Evolutionary conservation across 306 rosid species (phyloP), one percentile per base, ranked within the genome.

Genomic region (Hylodesmum podocarpum): DNA sequence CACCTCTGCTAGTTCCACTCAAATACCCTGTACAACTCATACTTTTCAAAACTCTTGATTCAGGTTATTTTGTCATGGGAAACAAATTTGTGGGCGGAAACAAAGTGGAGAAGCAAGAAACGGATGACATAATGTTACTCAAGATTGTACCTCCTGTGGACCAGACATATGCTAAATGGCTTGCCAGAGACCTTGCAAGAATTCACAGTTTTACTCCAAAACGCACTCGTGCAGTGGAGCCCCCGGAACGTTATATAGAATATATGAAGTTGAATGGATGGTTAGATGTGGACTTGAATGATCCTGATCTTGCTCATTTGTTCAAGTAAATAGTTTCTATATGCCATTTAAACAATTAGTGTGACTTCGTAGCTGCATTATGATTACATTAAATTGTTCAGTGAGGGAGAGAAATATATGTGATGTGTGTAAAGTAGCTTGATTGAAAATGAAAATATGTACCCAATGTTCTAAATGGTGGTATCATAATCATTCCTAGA

Each of bases 81-180:
- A 91, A 91, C 89, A 82, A 66, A 57, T 79, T 85, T 43, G 69
- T 63, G 82, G 87, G 84, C 94, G 97, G 97, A 80, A 86, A 91
- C 87, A 82, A 73, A 58, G 68, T 80, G 8, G 93, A 28, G 28
- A 91, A 88, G 84, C 91, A 79, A 81, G 85, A 66, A 80, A 75
- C 13, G 77, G 82, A 86, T 43, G 88, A 83, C 36, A 82, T 65
- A 37, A 43, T 86, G 8, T 66, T 80, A 3, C 67, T 89, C 84
- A 91, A 91, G 84, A 61, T 89, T 36, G 84, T 54, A 22, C 93
- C 97, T 65, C 97, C 95, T 2, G 24, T 91, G 85, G 94, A 91
- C 84, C 87, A 14, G 27, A 85, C 91, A 11, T 89, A 85, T 46
- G 39, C 77, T 18, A 78, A 81, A 72, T 83, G 91, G 93, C 89